Evolutionary conservation across 345 rosid genomes (phyloP).

Genomic region (Draba incana): DNA sequence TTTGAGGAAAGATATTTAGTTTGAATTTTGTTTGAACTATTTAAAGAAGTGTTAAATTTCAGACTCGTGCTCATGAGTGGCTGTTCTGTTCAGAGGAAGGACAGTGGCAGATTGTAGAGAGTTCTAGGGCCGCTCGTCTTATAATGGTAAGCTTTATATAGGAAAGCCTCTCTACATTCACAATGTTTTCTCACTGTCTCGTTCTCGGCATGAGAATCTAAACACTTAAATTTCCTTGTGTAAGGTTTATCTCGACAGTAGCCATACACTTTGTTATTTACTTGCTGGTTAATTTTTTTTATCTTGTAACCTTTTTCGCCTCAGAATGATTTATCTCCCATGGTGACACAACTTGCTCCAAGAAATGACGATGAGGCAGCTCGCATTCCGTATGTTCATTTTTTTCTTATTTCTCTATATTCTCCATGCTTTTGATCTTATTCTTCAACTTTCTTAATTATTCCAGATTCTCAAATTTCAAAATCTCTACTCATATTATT

Average conservation of each 20-base stretch:
- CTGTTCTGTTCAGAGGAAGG: constrained; percentile 97
- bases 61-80: constrained; percentile 94
- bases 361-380: constrained; percentile 53
- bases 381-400: constrained; percentile 76
- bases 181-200: constrained; percentile 5
- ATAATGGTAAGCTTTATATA: constrained; percentile 62
- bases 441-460: neutral
- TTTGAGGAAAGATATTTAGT: no score
- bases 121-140: constrained; percentile 86
- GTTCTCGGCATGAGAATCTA: constrained; percentile 22
- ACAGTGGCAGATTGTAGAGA: constrained; percentile 88
- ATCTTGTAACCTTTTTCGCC: neutral
- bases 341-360: constrained; percentile 80
- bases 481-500: neutral
- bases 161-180: constrained; percentile 14
- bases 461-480: neutral
- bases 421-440: neutral
- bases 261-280: constrained; percentile 43
- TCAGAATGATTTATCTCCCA: constrained; percentile 86
- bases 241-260: constrained; percentile 70
- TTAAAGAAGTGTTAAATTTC: constrained; percentile 54
- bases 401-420: neutral
- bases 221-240: constrained; percentile 37
- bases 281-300: neutral
- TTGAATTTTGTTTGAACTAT: constrained; percentile 9